Conservation (phyloP, 139 green algal species). For the Zygnema cylindricum region DNA sequence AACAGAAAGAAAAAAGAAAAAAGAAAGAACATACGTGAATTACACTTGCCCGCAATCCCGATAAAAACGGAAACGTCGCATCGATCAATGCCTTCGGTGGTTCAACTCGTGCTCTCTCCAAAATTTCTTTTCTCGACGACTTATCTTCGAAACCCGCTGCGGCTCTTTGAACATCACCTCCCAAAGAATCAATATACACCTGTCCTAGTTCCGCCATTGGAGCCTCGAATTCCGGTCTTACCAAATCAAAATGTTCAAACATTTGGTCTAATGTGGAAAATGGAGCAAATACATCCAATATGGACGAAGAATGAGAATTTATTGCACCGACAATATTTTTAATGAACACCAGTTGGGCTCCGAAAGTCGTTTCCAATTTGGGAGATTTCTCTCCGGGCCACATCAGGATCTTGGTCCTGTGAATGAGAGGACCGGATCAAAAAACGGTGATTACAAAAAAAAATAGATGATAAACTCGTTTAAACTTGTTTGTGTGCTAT, state of each 20-base stretch:
- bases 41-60: not conserved
- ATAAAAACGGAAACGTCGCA: not conserved
- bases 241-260: not conserved
- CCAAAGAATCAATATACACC: not conserved
- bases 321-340: not conserved
- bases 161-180: not conserved
- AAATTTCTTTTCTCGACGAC: not conserved
- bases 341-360: not conserved
- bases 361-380: not conserved
- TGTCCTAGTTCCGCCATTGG: not conserved
- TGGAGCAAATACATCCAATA: not conserved
- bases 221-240: not conserved
- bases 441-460: too few relatives aligned
- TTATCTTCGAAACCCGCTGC: not conserved
- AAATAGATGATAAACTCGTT: too few relatives aligned
- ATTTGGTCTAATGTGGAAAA: not conserved
- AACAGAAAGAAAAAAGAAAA: not conserved
- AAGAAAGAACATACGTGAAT: not conserved
- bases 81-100: not conserved
- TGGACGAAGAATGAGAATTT: not conserved
- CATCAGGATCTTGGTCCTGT: not conserved
- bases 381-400: not conserved
- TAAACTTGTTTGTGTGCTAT: too few relatives aligned
- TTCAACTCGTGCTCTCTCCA: not conserved
- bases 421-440: too few relatives aligned